A percentile compares a stretch with the other conserved stretches of the same genome.
phyloP scores from a whole-genome alignment of 23 red algal genomes.

The Gracilaria domingensis region DNA sequence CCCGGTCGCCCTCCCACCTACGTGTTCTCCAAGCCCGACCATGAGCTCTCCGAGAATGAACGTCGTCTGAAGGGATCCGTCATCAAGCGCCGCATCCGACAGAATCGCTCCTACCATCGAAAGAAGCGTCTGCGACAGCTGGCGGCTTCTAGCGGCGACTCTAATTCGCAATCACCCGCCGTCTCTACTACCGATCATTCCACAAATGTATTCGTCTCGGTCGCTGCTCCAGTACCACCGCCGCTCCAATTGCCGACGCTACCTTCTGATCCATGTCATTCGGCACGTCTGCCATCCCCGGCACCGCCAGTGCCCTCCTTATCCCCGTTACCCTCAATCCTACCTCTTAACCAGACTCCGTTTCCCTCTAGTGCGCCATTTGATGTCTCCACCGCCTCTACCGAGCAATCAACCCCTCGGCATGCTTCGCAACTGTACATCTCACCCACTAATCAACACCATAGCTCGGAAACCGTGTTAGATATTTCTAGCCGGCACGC shows the following conservation, averaged over 20 bases:
- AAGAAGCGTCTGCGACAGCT: constrained; percentile 60
- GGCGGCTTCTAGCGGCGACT: neutral
- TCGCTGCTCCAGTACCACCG: neutral
- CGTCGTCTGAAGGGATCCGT: constrained; percentile 85
- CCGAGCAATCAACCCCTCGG: neutral
- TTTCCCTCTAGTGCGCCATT: neutral
- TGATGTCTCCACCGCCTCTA: neutral
- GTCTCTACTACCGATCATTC: constrained; percentile 15
- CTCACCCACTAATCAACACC: neutral
- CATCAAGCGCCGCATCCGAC: constrained; percentile 84
- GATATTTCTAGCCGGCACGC: neutral
- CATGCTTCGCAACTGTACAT: neutral
- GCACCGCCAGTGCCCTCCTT: neutral
- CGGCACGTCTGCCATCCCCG: neutral
- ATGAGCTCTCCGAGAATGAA: constrained; percentile 87
- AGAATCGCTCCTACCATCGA: constrained; percentile 94
- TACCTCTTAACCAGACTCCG: neutral
- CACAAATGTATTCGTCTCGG: neutral
- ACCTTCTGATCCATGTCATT: neutral
- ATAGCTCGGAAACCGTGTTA: neutral
- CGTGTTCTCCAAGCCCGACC: constrained; percentile 90
- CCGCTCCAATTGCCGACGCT: neutral
- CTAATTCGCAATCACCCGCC: neutral
- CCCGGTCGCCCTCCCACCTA: constrained; percentile 91
- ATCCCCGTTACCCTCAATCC: neutral